Base-by-base conservation (phyloP, 1,284 basidiomycete species). In the Fomitopsis schrenkii region DNA sequence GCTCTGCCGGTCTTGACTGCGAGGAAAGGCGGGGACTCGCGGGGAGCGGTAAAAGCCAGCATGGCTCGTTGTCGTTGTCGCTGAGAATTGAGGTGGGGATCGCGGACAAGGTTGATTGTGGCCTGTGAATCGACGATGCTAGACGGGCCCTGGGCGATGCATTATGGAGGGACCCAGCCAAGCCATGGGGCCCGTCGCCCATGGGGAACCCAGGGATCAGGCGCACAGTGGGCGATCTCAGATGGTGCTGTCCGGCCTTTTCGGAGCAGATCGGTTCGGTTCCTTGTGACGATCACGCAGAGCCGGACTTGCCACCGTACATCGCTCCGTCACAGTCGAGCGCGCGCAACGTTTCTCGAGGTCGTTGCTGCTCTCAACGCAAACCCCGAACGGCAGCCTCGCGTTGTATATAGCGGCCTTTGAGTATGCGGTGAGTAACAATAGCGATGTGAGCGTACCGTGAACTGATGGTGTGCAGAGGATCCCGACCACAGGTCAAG, bases 31-130 rank as follows among this genome's bases (percentile, higher is more conserved):
- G 59, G 55, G 38, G 35, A 55, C n/a, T n/a, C n/a, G 35, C 48
- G 35, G 50, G 68, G 61, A n/a, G 66, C 41, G 56, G 64, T 55
- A 59, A 68, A 66, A 42, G 66, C 57, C 52, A 68, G 55, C 68
- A 69, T 69, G 55, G 60, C 54, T 9, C 19, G 19, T 17, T 38
- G 19, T 17, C 2, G 52, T 17, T 36, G 33, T 33, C n/a, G 35
- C 36, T 54, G 52, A 54, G 8, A 12, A n/a, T 38, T 9, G 30
- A 28, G 30, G 48, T 28, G n/a, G 42, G 4, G 58, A 62, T 58
- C 54, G 60, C 28, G 45, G 62, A 46, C 22, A 22, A 35, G 26
- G 41, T 22, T 14, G 59, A 58, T 17, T 15, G 9, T 40, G 52
- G 40, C 14, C 8, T 17, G 10, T 12, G 12, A 19, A 33, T 33